These are phyloP conservation scores for Cicer arietinum DNA, from an alignment of 306 rosid genomes.

Conservation along the genomic window DNA sequence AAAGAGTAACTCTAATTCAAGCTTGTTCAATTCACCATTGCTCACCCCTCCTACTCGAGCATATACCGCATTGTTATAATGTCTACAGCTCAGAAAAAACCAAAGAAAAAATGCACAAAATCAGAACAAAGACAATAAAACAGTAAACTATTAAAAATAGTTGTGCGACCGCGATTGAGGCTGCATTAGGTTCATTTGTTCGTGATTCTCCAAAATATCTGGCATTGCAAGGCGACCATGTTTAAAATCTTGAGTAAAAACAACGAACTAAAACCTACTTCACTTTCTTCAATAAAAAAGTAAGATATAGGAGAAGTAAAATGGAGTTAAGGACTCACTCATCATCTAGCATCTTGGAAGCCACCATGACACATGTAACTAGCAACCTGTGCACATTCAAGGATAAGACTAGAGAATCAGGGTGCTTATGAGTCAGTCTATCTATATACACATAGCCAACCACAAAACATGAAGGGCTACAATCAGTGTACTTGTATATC, in stretches of 20 bases:
- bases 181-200: background rate
- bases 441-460: constrained; percentile 90
- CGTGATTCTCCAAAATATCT: background rate
- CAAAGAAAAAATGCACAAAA: constrained; percentile 8
- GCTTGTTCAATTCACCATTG: constrained; percentile 78
- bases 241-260: background rate
- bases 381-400: constrained; percentile 84
- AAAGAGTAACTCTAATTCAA: constrained; percentile 84
- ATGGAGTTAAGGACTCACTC: constrained; percentile 62
- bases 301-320: background rate
- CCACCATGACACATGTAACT: constrained; percentile 81
- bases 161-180: background rate
- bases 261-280: constrained; percentile 7
- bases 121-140: constrained; percentile 22
- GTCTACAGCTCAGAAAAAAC: constrained; percentile 54
- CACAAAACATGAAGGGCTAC: constrained; percentile 95
- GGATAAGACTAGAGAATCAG: constrained; percentile 80
- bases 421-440: constrained; percentile 74
- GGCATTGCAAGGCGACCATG: background rate
- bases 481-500: constrained; percentile 80
- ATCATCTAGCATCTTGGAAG: constrained; percentile 95
- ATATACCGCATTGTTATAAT: constrained; percentile 78
- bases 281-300: background rate
- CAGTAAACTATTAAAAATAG: background rate
- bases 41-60: constrained; percentile 88